phyloP scores from a whole-genome alignment of 495 filamentous ascomycete species.

The Neurospora cerealis region DNA sequence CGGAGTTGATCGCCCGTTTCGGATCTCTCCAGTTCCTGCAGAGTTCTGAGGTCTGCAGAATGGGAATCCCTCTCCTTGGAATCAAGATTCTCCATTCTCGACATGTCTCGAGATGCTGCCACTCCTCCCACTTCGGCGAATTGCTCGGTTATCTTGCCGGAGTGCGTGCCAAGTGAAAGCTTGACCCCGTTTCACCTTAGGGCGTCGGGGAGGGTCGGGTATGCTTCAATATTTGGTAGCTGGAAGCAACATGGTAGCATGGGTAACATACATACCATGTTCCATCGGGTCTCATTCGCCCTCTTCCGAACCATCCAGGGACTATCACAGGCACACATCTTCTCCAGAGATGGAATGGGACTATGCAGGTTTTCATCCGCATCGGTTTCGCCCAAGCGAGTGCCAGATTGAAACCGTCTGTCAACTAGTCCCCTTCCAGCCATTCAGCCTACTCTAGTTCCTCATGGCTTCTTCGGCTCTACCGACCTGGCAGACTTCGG shows the following conservation, averaged over 20 bases:
- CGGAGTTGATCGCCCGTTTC: not conserved
- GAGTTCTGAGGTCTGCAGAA: not conserved
- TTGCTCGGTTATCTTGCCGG: not conserved
- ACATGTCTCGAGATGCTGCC: not conserved
- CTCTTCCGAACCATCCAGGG: not conserved
- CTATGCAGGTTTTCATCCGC: not conserved
- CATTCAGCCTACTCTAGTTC: not conserved
- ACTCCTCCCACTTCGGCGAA: not conserved
- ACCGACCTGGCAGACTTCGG: not conserved
- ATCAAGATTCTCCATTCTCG: not conserved
- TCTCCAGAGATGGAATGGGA: not conserved
- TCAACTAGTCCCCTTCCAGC: not conserved
- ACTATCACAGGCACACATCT: not conserved
- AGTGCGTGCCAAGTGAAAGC: not conserved
- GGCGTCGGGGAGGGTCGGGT: not conserved
- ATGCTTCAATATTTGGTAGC: not conserved
- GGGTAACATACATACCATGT: not conserved
- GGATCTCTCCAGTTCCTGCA: not conserved
- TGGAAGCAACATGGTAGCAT: not conserved
- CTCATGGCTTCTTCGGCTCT: not conserved
- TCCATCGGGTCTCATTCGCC: not conserved
- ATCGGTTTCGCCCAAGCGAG: not conserved
- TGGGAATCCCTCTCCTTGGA: not conserved
- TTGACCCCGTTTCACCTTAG: not conserved
- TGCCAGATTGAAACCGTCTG: not conserved